Evolutionary conservation across 768 basidiomycete species (phyloP), one percentile per base, ranked within the genome.

Genomic region (Phanerochaete carnosa): DNA sequence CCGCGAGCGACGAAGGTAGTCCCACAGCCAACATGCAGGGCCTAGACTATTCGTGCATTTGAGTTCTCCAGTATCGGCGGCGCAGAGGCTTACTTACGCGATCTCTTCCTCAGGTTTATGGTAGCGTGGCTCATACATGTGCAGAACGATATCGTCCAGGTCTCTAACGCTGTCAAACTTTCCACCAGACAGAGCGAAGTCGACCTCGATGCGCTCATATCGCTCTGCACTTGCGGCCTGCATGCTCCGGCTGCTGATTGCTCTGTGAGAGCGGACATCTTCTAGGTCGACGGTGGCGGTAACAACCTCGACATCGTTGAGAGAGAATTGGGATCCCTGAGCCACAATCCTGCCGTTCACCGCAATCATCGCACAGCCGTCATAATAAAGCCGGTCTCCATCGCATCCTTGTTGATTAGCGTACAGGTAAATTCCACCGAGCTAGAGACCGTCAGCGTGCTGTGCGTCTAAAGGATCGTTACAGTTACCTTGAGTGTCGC

Each of bases 21-120:
- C 97, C 97, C 97, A 99, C n/a, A 99, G 80, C 97, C 97, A 99
- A 70, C 97, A 98, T 16, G 96, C 97, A 7, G 97, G 97, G 4
- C 97, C 97, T 2, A 98, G 78, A 2, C 96, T 98, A 63, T 28
- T 49, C 12, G 5, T 19, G 19, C 45, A 28, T 26, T 55, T 22
- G n/a, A 51, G 22, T 12, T 22, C 61, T 22, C 66, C 50, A 45
- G n/a, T 12, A 9, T 33, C 37, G 29, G 25, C 16, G 39, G n/a
- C 33, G 11, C 19, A 58, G 15, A 54, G 26, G n/a, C 46, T 19
- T 6, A 50, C 93, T 66, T 69, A 97, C 97, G 97, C 96, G 60
- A 98, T 97, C 75, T 98, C 97, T 73, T 98, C 96, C 73, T 98
- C 95, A 0, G 96, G 93, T 7, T 69, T 79, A 70, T 98, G 95